These are phyloP conservation scores for Catharanthus roseus DNA, from an alignment of 257 asterid genomes.

Conservation along the genomic window DNA sequence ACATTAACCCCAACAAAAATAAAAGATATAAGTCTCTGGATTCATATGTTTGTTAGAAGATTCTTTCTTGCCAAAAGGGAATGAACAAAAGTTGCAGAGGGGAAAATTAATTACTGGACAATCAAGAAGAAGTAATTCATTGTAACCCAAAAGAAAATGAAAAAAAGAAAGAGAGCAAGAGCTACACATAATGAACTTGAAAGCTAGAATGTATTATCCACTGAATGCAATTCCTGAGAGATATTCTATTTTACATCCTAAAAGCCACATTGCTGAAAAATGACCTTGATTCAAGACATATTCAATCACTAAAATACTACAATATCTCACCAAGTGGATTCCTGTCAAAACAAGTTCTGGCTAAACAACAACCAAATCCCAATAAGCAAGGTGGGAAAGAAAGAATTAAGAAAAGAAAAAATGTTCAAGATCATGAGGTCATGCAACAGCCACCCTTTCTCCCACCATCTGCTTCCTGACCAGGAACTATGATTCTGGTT, in stretches of 20 bases:
- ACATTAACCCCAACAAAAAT: no score
- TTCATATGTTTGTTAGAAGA: no score
- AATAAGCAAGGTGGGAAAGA: neutral
- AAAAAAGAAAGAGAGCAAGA: neutral
- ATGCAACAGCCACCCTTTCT: conserved; percentile 59
- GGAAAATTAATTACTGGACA: no score
- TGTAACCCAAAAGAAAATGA: no score
- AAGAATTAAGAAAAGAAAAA: conserved; percentile 21
- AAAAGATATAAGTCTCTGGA: no score
- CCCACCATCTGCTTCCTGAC: conserved; percentile 40
- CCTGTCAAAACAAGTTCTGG: conserved; percentile 3
- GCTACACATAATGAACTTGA: neutral
- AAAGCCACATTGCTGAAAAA: conserved; percentile 2
- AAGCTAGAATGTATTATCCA: neutral
- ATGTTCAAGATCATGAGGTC: conserved; percentile 27
- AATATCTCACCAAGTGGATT: neutral
- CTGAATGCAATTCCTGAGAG: neutral
- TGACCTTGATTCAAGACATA: neutral
- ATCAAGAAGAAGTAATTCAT: no score
- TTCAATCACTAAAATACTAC: neutral
- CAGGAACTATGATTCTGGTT: conserved; percentile 54
- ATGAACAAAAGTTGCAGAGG: no score
- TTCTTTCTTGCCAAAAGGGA: no score
- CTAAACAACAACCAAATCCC: conserved; percentile 9
- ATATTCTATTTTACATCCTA: neutral